Evolutionary conservation across 495 filamentous ascomycete species (phyloP), one percentile per base, ranked within the genome.

Genomic region (Podospora pseudocomata): DNA sequence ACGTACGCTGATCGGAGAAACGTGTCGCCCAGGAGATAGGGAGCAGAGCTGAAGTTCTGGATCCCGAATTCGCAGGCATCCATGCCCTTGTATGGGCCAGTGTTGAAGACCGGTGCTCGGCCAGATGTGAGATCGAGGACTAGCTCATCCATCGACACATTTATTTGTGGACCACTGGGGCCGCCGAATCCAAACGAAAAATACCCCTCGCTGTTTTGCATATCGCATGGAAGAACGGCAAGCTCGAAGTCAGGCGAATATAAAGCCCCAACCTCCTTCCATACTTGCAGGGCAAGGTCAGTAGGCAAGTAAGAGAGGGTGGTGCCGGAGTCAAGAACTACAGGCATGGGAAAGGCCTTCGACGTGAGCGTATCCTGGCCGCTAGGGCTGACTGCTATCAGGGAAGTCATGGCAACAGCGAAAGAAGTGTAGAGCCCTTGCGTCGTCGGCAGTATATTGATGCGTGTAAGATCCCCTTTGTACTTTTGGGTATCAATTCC

Each of bases 1-100:
- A 97, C 92, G 73, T 98, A 99, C 0, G 94, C 93, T 49, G 90
- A 92, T 67, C 95, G 88, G 13, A 99, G 81, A 81, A 98, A 98
- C 0, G 95, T 97, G 77, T 99, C 95, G n/a, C 95, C 95, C 26
- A 99, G 83, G 23, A 97, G 86, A 66, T 83, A 84, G 3, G 87
- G 86, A 15, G 80, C 79, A 5, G 81, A 72, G 58, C 82, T 88
- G 26, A 88, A 86, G 62, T 91, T 89, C 63, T 87, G 85, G 73
- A 98, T 90, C 49, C 93, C 93, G 67, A 94, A 92, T 67, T 87
- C 80, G 74, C 92, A 95, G 0, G 85, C 81, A 0, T 78, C 74
- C 63, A 85, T 79, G 18, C 88, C 90, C 67, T 89, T 84, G 59
- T 82, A 84, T 6, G 62, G 72, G 3, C 81, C 81, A 2, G 65